Evolutionary conservation across 2,329 filamentous ascomycete genomes (phyloP), one percentile per base, ranked within the genome.

Genomic region (Curvularia eragrostidis): DNA sequence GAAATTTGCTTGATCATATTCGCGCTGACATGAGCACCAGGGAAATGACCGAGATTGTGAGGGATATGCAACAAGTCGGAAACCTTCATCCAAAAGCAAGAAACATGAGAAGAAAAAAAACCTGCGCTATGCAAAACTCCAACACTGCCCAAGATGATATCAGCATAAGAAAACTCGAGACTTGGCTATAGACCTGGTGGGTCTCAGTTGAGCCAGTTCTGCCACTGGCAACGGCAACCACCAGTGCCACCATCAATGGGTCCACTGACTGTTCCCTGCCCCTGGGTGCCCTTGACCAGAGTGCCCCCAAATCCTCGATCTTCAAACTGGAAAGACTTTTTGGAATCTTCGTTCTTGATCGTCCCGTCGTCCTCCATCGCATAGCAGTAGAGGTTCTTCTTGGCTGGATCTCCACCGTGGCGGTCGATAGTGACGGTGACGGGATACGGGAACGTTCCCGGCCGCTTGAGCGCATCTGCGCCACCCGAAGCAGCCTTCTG

Each of bases 381-480:
- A 66, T 87, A 88, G 76, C 86, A 88, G 66, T 87, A 88, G 0
- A 86, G 77, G 59, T 84, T 81, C 72, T 88, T 89, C 60, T 81
- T 74, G 24, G 75, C 75, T 1, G 79, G 73, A 9, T 79, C 73
- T 1, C 86, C 86, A 10, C 86, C 85, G 63, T 88, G 85, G 2
- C 87, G 79, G 66, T 89, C 87, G 2, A 88, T 57, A 0, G 83
- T 84, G 39, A 89, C 79, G 0, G 83, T 87, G 1, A 87, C 79
- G 0, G 85, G 84, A 64, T 87, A 88, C 0, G 86, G 85, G 60
- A 89, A 87, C 1, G 83, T 84, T 2, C 85, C 84, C 1, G 84
- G 84, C 1, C 80, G 78, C 13, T 74, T 75, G 67, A 84, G 83
- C 23, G 79, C 81, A 12, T 77, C 72, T 5, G 77, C 69, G 23